These are phyloP conservation scores for Pseudogymnoascus sp. DNA, from an alignment of 2,329 filamentous ascomycete species.

Conservation along the genomic window DNA sequence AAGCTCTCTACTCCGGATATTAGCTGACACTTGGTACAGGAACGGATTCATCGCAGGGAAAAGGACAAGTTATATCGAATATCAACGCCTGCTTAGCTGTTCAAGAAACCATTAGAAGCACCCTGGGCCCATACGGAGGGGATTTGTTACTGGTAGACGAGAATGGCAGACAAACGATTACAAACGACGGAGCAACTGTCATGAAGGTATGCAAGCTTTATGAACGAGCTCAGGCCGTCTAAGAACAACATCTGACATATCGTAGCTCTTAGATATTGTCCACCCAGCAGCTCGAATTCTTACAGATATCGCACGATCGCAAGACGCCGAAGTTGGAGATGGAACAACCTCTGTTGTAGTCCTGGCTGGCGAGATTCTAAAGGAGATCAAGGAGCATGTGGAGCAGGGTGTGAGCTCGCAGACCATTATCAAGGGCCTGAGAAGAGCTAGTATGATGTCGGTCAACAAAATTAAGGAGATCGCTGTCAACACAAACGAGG, in stretches of 20 bases:
- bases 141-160: slow-evolving; percentile 92
- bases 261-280: slow-evolving; percentile 89
- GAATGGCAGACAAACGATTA: slow-evolving; percentile 95
- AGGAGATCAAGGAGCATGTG: slow-evolving; percentile 92
- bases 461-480: slow-evolving; percentile 99
- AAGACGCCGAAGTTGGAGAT: slow-evolving; percentile 98
- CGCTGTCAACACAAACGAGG: slow-evolving; percentile 73
- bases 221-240: background rate
- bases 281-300: slow-evolving; percentile 95
- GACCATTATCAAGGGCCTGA: slow-evolving; percentile 92
- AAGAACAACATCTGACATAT: slow-evolving; percentile 14
- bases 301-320: slow-evolving; percentile 94
- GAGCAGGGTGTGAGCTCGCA: slow-evolving; percentile 96
- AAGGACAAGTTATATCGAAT: slow-evolving; percentile 93
- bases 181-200: slow-evolving; percentile 96
- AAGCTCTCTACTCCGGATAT: slow-evolving; percentile 19
- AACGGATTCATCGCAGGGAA: slow-evolving; percentile 94
- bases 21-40: slow-evolving; percentile 43
- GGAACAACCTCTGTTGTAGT: slow-evolving; percentile 97
- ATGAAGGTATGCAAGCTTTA: slow-evolving; percentile 66
- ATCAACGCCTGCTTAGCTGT: slow-evolving; percentile 97
- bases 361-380: slow-evolving; percentile 92
- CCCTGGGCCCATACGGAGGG: slow-evolving; percentile 91
- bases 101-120: slow-evolving; percentile 91
- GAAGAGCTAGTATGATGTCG: slow-evolving; percentile 79